phyloP scores from a whole-genome alignment of 1,284 basidiomycete species.

The Volvariella volvacea region DNA sequence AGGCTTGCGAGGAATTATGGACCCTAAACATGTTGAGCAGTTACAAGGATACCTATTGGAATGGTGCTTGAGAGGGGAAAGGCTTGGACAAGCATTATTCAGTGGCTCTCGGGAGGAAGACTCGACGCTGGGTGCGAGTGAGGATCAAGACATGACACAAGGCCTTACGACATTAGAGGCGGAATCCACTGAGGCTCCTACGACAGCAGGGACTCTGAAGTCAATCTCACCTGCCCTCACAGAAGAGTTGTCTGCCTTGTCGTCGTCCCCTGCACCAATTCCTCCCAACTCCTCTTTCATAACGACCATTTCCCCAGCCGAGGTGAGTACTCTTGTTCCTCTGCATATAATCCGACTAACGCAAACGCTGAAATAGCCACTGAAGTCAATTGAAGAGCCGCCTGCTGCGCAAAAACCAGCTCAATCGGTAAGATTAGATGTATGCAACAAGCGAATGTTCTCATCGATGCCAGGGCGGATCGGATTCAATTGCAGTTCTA shows the following conservation, averaged over 20 bases:
- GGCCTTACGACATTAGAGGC: too few relatives aligned
- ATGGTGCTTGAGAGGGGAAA: constrained; percentile 47
- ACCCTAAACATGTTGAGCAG: constrained; percentile 39
- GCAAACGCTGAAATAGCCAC: too few relatives aligned
- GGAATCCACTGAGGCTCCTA: too few relatives aligned
- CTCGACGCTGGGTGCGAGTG: too few relatives aligned
- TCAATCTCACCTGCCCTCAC: constrained; percentile 4
- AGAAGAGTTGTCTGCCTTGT: not conserved
- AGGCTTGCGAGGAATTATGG: constrained; percentile 46
- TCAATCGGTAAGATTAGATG: not conserved
- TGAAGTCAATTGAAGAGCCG: too few relatives aligned
- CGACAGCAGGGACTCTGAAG: not conserved
- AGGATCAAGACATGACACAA: too few relatives aligned
- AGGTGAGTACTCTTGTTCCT: constrained; percentile 6
- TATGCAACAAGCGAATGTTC: not conserved
- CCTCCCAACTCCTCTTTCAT: constrained; percentile 13
- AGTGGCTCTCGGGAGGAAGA: constrained; percentile 8
- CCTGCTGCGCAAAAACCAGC: not conserved
- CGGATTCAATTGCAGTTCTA: too few relatives aligned
- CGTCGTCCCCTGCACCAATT: constrained; percentile 12
- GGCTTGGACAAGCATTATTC: constrained; percentile 12
- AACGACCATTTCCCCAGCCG: constrained; percentile 4
- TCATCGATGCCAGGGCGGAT: too few relatives aligned
- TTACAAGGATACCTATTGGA: constrained; percentile 37
- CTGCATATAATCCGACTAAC: too few relatives aligned